Evolutionary conservation across 1,139 yeast species (phyloP), one percentile per base, ranked within the genome.

Genomic region (Blastobotrys buckinghamii): DNA sequence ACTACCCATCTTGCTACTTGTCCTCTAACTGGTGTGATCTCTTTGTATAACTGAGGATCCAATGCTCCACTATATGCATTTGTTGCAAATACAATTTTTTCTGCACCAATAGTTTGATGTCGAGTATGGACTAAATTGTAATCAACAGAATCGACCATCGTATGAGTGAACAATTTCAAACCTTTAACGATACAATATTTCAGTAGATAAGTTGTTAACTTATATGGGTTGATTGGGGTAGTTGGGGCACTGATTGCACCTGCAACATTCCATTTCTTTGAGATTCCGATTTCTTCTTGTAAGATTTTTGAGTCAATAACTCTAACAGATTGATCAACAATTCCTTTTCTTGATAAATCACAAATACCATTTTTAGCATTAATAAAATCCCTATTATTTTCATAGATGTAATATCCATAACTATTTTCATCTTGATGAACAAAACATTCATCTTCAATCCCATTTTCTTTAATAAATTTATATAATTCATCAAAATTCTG

Each of bases 191-290:
- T 57, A 32, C 64, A 53, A 26, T 56, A 57, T 50, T 65, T 62
- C 44, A 73, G 52, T 6, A 73, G 49, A 12, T 62, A 58, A 12
- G 61, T 60, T 39, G 70, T 64, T 5, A 73, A 54, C 50, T 67
- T 67, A 58, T 73, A 71, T 1, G 76, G 75, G 67, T 74, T 71
- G 39, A 73, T 58, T 9, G 73, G 66, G 1, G 70, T 66, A 2
- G 75, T 71, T 2, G 74, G 74, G 36, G 65, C 65, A 2, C 66
- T 58, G 24, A 73, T 54, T 1, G 70, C 71, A 15, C 67, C 65
- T 8, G 56, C 55, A 1, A 42, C 29, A 9, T 40, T 37, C 43
- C 44, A 43, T 6, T 13, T 6, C 30, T 13, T 36, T 15, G 12
- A 16, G 37, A 49, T 50, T 26, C 55, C 55, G 37, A 60, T 50